Conservation (phyloP, 2,329 filamentous ascomycete genomes). For the Tympanopsis confertula region DNA sequence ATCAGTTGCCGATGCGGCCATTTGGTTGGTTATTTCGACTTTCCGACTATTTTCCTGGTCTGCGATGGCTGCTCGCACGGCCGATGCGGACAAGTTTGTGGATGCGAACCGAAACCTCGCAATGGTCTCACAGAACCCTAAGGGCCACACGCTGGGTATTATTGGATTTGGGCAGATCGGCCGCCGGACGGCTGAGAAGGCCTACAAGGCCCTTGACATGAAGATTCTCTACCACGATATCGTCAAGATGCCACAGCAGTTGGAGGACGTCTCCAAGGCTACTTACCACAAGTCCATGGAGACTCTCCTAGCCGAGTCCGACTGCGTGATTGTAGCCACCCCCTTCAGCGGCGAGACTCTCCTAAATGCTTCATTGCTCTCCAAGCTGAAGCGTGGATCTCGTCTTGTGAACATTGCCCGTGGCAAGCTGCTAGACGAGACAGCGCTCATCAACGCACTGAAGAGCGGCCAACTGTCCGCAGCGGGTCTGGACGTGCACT, state of each 20-base stretch:
- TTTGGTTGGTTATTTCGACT: constrained; percentile 37
- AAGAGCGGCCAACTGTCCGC: constrained; percentile 25
- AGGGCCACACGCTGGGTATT: constrained; percentile 33
- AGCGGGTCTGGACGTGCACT: constrained; percentile 35
- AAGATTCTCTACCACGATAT: constrained; percentile 35
- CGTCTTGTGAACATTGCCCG: constrained; percentile 35
- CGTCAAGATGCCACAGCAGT: constrained; percentile 15
- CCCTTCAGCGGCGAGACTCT: constrained; percentile 28
- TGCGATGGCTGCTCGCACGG: constrained; percentile 27
- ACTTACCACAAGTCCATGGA: constrained; percentile 25
- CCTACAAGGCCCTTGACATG: constrained; percentile 35
- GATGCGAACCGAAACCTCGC: constrained; percentile 37
- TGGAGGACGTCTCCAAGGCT: constrained; percentile 25
- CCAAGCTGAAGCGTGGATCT: constrained; percentile 27
- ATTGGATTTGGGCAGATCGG: constrained; percentile 39
- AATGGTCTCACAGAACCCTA: constrained; percentile 35
- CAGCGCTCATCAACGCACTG: constrained; percentile 28
- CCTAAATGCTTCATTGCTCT: constrained; percentile 24
- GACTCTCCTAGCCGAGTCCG: constrained; percentile 24
- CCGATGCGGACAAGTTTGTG: constrained; percentile 22
- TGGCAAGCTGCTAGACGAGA: constrained; percentile 34
- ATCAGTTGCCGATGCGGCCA: constrained; percentile 41
- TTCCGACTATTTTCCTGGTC: constrained; percentile 41
- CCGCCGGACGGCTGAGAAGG: constrained; percentile 33
- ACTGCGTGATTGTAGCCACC: constrained; percentile 33